phyloP scores from a whole-genome alignment of 257 asterid genomes.

The Primulina huaijiensis region DNA sequence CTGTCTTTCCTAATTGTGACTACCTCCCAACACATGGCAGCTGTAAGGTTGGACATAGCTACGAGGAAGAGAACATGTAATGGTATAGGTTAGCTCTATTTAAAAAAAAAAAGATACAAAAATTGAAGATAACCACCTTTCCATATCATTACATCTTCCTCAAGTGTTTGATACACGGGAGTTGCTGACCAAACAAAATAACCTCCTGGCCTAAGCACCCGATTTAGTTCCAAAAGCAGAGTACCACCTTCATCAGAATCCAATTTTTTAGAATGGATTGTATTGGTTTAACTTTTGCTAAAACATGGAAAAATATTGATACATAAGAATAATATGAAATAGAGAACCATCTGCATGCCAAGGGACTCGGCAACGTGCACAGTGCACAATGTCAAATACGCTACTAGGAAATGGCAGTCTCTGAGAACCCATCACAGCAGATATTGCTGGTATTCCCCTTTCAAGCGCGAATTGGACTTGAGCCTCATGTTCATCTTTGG shows the following conservation, averaged over 20 bases:
- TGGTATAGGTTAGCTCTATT: conserved; percentile 6
- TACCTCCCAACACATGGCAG: conserved; percentile 90
- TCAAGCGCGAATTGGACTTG: conserved; percentile 89
- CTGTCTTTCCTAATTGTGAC: conserved; percentile 68
- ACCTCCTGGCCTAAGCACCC: conserved; percentile 89
- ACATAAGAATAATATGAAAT: conserved; percentile 4
- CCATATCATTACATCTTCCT: conserved; percentile 79
- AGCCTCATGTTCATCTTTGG: conserved; percentile 91
- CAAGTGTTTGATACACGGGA: conserved; percentile 82
- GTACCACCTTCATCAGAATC: conserved; percentile 65
- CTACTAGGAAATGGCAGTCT: conserved; percentile 80
- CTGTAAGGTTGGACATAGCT: conserved; percentile 79
- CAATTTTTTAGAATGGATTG: conserved; percentile 5
- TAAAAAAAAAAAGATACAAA: background rate
- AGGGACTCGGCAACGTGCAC: conserved; percentile 96
- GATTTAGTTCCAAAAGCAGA: conserved; percentile 76
- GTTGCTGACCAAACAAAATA: conserved; percentile 91
- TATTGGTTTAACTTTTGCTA: background rate
- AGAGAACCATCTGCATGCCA: conserved; percentile 78
- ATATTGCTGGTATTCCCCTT: conserved; percentile 90
- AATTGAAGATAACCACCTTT: conserved; percentile 40
- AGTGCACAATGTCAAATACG: conserved; percentile 80
- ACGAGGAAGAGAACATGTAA: conserved; percentile 10
- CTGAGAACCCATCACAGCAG: conserved; percentile 89
- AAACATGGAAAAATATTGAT: background rate